phyloP scores from a whole-genome alignment of 2,329 filamentous ascomycete species.

The Cordyceps tenuipes region DNA sequence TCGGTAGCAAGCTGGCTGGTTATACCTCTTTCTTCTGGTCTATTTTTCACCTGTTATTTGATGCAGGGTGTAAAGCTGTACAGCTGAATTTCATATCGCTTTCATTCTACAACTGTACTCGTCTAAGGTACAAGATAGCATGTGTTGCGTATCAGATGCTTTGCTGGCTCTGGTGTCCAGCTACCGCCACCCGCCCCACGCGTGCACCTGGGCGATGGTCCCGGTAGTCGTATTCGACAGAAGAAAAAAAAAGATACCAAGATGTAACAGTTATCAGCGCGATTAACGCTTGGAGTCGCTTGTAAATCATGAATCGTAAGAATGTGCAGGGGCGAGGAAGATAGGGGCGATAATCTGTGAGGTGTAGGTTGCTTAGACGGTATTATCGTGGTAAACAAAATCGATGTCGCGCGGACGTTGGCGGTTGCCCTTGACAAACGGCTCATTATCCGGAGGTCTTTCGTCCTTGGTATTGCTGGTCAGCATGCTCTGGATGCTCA shows the following conservation, averaged over 20 bases:
- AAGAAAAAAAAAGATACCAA: not conserved
- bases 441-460: conserved; percentile 78
- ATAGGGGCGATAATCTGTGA: not conserved
- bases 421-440: conserved; percentile 76
- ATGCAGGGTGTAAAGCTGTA: not conserved
- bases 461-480: conserved; percentile 91
- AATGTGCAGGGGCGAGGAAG: not conserved
- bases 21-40: too few relatives aligned
- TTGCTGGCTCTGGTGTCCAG: not conserved
- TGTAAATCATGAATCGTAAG: not conserved
- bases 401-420: conserved; percentile 79
- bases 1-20: too few relatives aligned
- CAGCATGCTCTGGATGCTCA: conserved; percentile 97
- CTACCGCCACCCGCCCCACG: not conserved
- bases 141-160: not conserved
- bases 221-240: not conserved
- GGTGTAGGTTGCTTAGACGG: conserved; percentile 40
- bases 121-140: not conserved
- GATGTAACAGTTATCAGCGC: not conserved
- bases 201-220: not conserved
- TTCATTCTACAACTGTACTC: not conserved
- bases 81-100: not conserved
- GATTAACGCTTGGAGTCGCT: not conserved
- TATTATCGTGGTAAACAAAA: conserved; percentile 90
- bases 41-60: not conserved